phyloP scores from a whole-genome alignment of 345 rosid species.

The Citrus glauca region DNA sequence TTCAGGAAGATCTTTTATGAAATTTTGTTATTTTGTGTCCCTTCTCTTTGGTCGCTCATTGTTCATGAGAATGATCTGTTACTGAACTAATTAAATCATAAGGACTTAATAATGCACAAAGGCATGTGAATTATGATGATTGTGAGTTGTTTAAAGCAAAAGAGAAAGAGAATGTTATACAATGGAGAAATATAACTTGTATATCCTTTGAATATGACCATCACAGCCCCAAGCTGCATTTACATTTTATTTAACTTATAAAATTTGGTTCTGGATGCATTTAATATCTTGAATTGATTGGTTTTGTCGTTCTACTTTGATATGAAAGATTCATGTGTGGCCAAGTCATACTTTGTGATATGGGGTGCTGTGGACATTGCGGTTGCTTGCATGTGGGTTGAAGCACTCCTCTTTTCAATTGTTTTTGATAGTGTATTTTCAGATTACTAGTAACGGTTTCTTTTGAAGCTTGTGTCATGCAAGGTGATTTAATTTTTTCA shows the following conservation, averaged over 20 bases:
- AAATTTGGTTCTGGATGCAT: background rate
- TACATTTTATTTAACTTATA: background rate
- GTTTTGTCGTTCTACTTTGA: background rate
- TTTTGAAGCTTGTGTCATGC: background rate
- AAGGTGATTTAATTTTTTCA: background rate
- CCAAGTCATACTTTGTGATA: background rate
- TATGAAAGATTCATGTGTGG: background rate
- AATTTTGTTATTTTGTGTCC: too few relatives aligned
- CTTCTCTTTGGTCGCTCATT: background rate
- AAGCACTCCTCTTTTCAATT: background rate
- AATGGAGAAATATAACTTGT: background rate
- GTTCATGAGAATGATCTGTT: background rate
- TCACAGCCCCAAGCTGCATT: too few relatives aligned
- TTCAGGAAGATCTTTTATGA: background rate
- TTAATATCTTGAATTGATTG: background rate
- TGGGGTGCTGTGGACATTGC: background rate
- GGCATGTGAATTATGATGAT: background rate
- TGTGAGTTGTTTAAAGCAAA: background rate
- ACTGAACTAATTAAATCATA: too few relatives aligned
- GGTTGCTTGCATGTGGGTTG: background rate
- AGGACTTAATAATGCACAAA: background rate
- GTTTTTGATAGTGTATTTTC: background rate
- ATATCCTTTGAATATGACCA: background rate
- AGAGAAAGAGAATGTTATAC: background rate
- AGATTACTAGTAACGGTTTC: background rate